These are phyloP conservation scores for Sphaerulina musiva DNA, from an alignment of 2,329 filamentous ascomycete genomes.

Conservation along the genomic window DNA sequence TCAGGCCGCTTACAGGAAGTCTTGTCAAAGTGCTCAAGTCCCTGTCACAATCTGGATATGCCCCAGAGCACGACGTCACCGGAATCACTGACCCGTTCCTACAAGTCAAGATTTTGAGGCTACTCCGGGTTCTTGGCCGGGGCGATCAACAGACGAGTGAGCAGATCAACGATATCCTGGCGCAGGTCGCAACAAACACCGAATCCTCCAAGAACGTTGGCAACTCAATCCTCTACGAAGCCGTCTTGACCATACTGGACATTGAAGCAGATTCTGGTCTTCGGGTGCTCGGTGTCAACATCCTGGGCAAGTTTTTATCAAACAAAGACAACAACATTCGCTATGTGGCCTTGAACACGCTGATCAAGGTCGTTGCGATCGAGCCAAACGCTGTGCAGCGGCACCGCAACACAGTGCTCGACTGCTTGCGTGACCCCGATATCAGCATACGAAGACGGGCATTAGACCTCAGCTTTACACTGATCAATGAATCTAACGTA, in stretches of 20 bases:
- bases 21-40: slow-evolving; percentile 88
- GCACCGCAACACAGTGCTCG: slow-evolving; percentile 93
- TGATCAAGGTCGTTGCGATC: slow-evolving; percentile 96
- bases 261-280: slow-evolving; percentile 96
- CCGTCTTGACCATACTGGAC: slow-evolving; percentile 92
- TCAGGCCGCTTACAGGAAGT: slow-evolving; percentile 74
- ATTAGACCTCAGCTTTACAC: slow-evolving; percentile 93
- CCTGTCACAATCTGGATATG: slow-evolving; percentile 89
- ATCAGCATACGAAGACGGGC: slow-evolving; percentile 94
- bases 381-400: slow-evolving; percentile 96
- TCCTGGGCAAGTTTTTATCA: slow-evolving; percentile 94
- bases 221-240: slow-evolving; percentile 96
- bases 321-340: slow-evolving; percentile 99
- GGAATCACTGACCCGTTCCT: slow-evolving; percentile 93
- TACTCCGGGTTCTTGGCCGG: slow-evolving; percentile 78
- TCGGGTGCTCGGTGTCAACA: slow-evolving; percentile 92
- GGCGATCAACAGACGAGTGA: slow-evolving; percentile 86
- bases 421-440: slow-evolving; percentile 92
- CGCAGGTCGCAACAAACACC: slow-evolving; percentile 88
- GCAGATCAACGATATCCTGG: slow-evolving; percentile 96
- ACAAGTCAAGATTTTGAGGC: slow-evolving; percentile 87
- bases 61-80: slow-evolving; percentile 95
- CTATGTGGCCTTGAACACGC: slow-evolving; percentile 92
- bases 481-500: slow-evolving; percentile 96
- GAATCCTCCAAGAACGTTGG: slow-evolving; percentile 98